Evolutionary conservation across 192 early-diverging fungal species (phyloP), one percentile per base, ranked within the genome.

Genomic region (Linnemannia elongata): DNA sequence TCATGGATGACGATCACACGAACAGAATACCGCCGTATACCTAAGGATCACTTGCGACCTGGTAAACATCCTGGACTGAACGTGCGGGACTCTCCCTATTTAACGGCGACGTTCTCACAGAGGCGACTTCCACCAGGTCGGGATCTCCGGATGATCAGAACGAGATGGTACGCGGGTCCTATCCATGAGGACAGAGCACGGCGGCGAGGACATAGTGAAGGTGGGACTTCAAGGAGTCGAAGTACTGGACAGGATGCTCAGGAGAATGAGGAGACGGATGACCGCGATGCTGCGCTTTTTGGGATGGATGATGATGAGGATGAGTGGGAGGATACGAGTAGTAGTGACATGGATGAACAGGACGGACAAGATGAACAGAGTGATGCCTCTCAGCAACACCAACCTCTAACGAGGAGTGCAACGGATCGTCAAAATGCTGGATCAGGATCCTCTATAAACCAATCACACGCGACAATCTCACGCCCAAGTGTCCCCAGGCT

Each of bases 261-360:
- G 18, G 75, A 82, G 5, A 69, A 78, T 69, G 76, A 77, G 36
- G 75, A 83, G 20, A 54, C 69, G 54, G 82, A 83, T 41, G 82
- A 84, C 49, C 69, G 74, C 20, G 82, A 84, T 47, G 77, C 77
- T 0, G 82, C 82, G 0, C 49, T 84, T 20, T 84, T 84, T 57
- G 82, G 82, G 10, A 84, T 84, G 82, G 82, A 84, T 68, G 82
- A 84, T 47, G 82, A 84, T 74, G 82, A 79, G 33, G 82, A 84
- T 39, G 82, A 79, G 17, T 75, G 72, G 73, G 82, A 84, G 41
- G 77, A 84, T 36, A 70, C 75, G 77, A 84, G 72, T 38, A 75
- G 72, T 4, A 79, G 68, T 18, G 74, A 60, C 54, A 6, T 68
- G 72, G 60, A 63, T 6, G 76, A 63, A 7, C 13, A 36, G 9